Evolutionary conservation across 2,329 filamentous ascomycete genomes (phyloP), one percentile per base, ranked within the genome.

Genomic region (Beauveria brongniartii): DNA sequence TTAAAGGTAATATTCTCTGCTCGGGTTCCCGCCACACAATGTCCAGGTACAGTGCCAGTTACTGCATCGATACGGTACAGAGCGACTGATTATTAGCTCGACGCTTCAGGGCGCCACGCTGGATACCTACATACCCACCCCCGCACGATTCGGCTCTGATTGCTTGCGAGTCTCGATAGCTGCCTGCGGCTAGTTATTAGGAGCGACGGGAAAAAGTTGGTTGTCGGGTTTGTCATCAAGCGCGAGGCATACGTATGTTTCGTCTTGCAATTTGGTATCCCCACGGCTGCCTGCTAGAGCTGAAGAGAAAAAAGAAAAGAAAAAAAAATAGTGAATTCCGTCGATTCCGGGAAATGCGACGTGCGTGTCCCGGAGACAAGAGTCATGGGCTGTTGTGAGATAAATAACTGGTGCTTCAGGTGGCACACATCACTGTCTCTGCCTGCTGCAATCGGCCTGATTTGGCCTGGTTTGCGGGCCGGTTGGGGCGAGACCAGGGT

Each of bases 341-440:
- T 55, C 7, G 43, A 16, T 30, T 43, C 52, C 52, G 12, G 52
- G 40, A 41, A 54, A 24, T 26, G 34, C 52, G 28, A 30, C 28
- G 28, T 30, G 9, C 26, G 26, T 28, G 26, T 28, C 10, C 52
- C 16, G 44, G 22, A 22, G 6, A 24, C 44, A 14, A 14, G 40
- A 26, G 30, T 28, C 34, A 37, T 37, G 34, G 34, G 34, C 34
- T 40, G 46, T 24, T 28, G 30, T 40, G 20, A 12, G 5, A 37
- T 37, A 14, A 37, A 16, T 37, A 37, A 18, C 9, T 58, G 22
- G 16, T 59, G 56, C 56, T 59, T 59, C 56, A 59, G 56, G 56
- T 58, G 46, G 55, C 43, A 41, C 46, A 46, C 55, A 57, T 48
- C 44, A 50, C 18, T 59, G 57, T 59, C 57, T 53, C 50, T 59